phyloP scores from a whole-genome alignment of 345 rosid genomes.

The Mallotus nudiflorus region DNA sequence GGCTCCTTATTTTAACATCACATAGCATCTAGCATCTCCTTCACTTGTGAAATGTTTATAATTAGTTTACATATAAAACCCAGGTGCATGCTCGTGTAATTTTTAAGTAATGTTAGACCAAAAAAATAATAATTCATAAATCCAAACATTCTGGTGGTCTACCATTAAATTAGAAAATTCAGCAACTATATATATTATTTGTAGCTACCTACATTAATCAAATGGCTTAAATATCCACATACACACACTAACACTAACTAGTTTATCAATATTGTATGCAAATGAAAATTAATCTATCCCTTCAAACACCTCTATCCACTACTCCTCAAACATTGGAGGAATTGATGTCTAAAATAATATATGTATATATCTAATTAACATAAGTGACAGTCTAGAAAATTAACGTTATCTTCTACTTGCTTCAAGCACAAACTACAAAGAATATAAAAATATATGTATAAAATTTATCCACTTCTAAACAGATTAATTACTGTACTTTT shows the following conservation, averaged over 20 bases:
- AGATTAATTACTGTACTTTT: neutral
- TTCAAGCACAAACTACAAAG: constrained; percentile 30
- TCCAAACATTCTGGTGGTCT: neutral
- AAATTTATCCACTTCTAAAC: neutral
- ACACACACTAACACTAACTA: neutral
- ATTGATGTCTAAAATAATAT: neutral
- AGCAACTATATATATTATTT: neutral
- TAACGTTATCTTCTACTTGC: constrained; percentile 18
- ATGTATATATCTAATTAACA: too few relatives aligned
- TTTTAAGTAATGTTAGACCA: neutral
- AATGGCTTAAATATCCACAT: neutral
- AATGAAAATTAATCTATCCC: neutral
- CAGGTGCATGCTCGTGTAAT: neutral
- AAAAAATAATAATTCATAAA: neutral
- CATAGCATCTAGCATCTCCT: neutral
- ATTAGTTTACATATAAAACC: neutral
- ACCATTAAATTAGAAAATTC: constrained; percentile 1
- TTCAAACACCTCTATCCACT: neutral
- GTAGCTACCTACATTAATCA: constrained; percentile 1
- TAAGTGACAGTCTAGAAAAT: constrained; percentile 14
- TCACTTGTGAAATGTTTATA: too few relatives aligned
- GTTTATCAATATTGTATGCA: neutral
- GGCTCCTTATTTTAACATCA: neutral
- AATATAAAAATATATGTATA: neutral
- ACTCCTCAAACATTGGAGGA: constrained; percentile 28